Percentiles rank a stretch among this genome's conserved stretches.
These are phyloP conservation scores for Plectosphaerella plurivora DNA, from an alignment of 2,329 filamentous ascomycete genomes.

Conservation along the genomic window DNA sequence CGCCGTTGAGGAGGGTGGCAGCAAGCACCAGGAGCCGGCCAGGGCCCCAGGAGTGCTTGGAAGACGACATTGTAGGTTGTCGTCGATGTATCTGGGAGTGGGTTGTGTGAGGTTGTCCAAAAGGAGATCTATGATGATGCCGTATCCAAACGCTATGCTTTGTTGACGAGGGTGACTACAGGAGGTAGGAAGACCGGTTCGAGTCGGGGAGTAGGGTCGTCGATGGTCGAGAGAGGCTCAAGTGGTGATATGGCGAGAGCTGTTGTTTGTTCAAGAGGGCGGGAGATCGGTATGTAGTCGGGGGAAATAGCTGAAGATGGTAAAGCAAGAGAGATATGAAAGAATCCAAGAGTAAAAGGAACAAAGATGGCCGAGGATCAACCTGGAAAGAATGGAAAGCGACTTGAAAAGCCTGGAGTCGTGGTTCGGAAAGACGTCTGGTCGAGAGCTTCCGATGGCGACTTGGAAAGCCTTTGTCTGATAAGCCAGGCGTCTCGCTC, in stretches of 20 bases:
- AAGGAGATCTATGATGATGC: not conserved
- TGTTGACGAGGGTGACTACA: not conserved
- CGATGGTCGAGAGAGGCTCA: not conserved
- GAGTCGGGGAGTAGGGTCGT: not conserved
- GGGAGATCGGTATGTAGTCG: constrained; percentile 4
- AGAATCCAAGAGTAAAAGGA: constrained; percentile 17
- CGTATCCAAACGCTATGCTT: not conserved
- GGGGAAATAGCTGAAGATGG: not conserved
- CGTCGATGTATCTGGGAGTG: not conserved
- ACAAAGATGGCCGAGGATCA: constrained; percentile 50
- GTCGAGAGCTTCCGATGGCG: not conserved
- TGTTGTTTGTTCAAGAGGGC: not conserved
- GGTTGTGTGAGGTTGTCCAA: not conserved
- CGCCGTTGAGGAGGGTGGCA: constrained; percentile 36
- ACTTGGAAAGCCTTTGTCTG: no score
- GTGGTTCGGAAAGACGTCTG: not conserved
- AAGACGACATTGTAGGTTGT: constrained; percentile 25
- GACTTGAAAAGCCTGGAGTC: constrained; percentile 13
- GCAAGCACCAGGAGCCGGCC: constrained; percentile 27
- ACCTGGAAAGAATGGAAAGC: constrained; percentile 47
- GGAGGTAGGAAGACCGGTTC: constrained; percentile 6
- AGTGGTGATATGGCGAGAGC: not conserved
- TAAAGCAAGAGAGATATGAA: not conserved
- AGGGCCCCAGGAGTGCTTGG: constrained; percentile 20
- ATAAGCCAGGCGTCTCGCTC: no score